These are phyloP conservation scores for Glycyrrhiza uralensis DNA, from an alignment of 306 rosid genomes.

Conservation along the genomic window DNA sequence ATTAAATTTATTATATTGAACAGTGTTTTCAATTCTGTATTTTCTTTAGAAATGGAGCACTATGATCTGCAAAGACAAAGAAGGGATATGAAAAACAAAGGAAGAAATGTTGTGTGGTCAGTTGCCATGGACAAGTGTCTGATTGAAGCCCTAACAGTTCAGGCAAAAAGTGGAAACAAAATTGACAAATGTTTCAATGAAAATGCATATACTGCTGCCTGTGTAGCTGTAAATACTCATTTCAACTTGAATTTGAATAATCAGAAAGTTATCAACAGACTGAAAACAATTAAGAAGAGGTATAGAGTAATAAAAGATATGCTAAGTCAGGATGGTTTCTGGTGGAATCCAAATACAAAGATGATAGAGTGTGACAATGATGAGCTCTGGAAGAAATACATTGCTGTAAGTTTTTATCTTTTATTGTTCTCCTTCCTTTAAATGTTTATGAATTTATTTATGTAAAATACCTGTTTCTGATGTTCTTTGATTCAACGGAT, in stretches of 20 bases:
- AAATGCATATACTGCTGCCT: slow-evolving; percentile 79
- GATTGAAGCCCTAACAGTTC: slow-evolving; percentile 67
- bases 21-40: not conserved
- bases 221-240: slow-evolving; percentile 62
- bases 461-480: not conserved
- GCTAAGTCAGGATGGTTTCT: slow-evolving; percentile 65
- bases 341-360: slow-evolving; percentile 64
- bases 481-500: slow-evolving; percentile 28
- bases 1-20: not conserved
- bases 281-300: slow-evolving; percentile 80
- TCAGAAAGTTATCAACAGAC: slow-evolving; percentile 77
- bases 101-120: slow-evolving; percentile 89
- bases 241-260: slow-evolving; percentile 74
- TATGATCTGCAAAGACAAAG: slow-evolving; percentile 60
- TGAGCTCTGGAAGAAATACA: slow-evolving; percentile 72
- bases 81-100: slow-evolving; percentile 67
- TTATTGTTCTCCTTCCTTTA: slow-evolving; percentile 5
- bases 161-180: slow-evolving; percentile 74
- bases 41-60: slow-evolving; percentile 58
- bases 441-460: not conserved
- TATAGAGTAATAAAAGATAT: slow-evolving; percentile 68
- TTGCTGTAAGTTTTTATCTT: slow-evolving; percentile 51
- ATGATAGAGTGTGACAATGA: slow-evolving; percentile 62
- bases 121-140: slow-evolving; percentile 76
- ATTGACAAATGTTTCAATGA: slow-evolving; percentile 79